Base-by-base conservation (phyloP, 148 eudicot genomes). In the Cornus suecica region DNA sequence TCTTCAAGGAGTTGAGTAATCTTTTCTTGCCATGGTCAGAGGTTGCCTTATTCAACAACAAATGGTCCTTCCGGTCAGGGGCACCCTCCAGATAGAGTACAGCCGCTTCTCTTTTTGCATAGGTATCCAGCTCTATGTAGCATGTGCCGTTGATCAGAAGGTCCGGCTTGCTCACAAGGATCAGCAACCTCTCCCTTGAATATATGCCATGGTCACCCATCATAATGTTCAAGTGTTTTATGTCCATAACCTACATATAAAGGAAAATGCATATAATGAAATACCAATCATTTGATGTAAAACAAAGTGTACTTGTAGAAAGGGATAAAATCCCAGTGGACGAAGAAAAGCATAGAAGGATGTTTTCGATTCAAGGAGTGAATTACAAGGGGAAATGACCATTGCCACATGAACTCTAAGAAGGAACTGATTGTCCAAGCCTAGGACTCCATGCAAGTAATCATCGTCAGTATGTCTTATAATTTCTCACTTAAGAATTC, bases 151-250 rank as follows among this genome's bases (percentile, higher is more conserved):
- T 76, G 37, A 84, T 74, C 32, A 96, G 95, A 67, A 88, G 65
- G 67, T 83, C 85, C 0, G 93, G 91, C 16, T 86, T 83, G 83
- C 82, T 88, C 28, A 96, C 72, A 10, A 97, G 99, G 69, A 96
- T 88, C 23, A 96, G 89, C 73, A 96, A 76, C 66, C 99, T 84
- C 73, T 90, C 94, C 84, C 99, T 86, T 25, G 98, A 96, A 84
- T 90, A 85, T 79, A 96, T 96, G 66, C 99, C 99, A 68, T 96
- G 98, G 77, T 96, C 99, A 72, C 99, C 93, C 94, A 96, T 93
- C 99, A 96, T 96, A 83, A 93, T 96, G 88, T 96, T 96, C 79
- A 96, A 66, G 32, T 98, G 99, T 79, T 90, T 93, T 42, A 96
- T 86, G 69, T 88, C 98, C 86, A 82, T 84, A 66, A 91, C 94